phyloP scores from a whole-genome alignment of 1,284 basidiomycete genomes.

The Puccinia sorghi region DNA sequence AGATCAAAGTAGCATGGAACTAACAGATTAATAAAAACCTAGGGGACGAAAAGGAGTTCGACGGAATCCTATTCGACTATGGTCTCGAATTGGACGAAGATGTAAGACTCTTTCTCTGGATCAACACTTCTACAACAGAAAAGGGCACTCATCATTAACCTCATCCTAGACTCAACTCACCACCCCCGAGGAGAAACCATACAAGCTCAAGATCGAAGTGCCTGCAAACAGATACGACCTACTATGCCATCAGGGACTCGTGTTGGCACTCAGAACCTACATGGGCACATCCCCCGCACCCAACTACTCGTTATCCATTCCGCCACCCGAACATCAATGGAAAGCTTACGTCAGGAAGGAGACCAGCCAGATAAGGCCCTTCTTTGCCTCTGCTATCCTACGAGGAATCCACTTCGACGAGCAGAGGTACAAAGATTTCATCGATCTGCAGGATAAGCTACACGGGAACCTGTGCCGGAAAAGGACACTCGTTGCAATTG shows the following conservation, averaged over 20 bases:
- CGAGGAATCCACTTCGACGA: conserved; percentile 84
- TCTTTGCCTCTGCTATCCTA: conserved; percentile 85
- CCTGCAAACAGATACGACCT: conserved; percentile 99
- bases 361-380: conserved; percentile 81
- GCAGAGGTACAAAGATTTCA: conserved; percentile 91
- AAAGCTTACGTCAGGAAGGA: conserved; percentile 57
- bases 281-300: conserved; percentile 72
- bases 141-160: neutral
- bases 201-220: conserved; percentile 98
- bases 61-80: conserved; percentile 35
- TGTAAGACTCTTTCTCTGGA: conserved; percentile 16
- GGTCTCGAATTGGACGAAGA: conserved; percentile 44
- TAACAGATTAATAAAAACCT: neutral
- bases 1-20: neutral
- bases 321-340: conserved; percentile 63
- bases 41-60: conserved; percentile 19
- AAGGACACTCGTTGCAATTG: conserved; percentile 90
- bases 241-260: conserved; percentile 93
- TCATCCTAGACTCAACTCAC: conserved; percentile 25
- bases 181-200: conserved; percentile 56
- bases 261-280: conserved; percentile 83
- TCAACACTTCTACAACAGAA: neutral
- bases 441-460: conserved; percentile 89
- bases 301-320: conserved; percentile 70
- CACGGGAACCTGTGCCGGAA: conserved; percentile 93